Conservation (phyloP, 1,284 basidiomycete genomes). For the Rhodotorula sp. region DNA sequence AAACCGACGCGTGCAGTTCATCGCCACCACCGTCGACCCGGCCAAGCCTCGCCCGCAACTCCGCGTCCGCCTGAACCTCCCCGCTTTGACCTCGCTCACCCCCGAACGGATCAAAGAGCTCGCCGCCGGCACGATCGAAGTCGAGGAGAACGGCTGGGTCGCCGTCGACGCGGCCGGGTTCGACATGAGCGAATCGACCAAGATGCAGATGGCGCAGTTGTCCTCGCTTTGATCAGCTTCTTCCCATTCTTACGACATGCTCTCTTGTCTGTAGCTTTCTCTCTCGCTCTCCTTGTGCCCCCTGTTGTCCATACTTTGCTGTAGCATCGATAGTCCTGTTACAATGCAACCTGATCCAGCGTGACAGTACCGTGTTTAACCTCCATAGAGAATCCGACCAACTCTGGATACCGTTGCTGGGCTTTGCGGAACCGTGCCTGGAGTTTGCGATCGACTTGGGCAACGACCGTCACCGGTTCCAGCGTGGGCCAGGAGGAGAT, state of each 20-base stretch:
- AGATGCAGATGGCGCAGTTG: constrained; percentile 8
- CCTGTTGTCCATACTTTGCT: background rate
- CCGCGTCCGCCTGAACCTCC: constrained; percentile 25
- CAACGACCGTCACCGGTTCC: background rate
- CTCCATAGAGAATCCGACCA: background rate
- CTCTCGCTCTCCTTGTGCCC: too few species aligned
- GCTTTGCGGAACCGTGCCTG: background rate
- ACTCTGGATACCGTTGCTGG: background rate
- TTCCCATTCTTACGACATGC: background rate
- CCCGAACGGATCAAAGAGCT: background rate
- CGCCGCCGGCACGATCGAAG: background rate
- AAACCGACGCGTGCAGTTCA: constrained; percentile 14
- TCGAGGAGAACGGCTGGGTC: constrained; percentile 22
- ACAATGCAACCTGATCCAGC: constrained; percentile 21
- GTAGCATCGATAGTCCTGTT: too few species aligned
- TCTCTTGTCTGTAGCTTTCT: background rate
- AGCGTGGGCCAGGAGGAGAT: background rate
- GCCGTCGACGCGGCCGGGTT: constrained; percentile 6
- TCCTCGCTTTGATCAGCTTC: background rate
- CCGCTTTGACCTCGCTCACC: constrained; percentile 3
- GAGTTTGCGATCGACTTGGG: background rate
- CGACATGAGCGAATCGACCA: constrained; percentile 8
- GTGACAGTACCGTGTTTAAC: background rate
- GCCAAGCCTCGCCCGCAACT: background rate
- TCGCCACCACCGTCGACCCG: background rate